These are phyloP conservation scores for Penicillium polonicum DNA, from an alignment of 2,329 filamentous ascomycete genomes.

Conservation along the genomic window DNA sequence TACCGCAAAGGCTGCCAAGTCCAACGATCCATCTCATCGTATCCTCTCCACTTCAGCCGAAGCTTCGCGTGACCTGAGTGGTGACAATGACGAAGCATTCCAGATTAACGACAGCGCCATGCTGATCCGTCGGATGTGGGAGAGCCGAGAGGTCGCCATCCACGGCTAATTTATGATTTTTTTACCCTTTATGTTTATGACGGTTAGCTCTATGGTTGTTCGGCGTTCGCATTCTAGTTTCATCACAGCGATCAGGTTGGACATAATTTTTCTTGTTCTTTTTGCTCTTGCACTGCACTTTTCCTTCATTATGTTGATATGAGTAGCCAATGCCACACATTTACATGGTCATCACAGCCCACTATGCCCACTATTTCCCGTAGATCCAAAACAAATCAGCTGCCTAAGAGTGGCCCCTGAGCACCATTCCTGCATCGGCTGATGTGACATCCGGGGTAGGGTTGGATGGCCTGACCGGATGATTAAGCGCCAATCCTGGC, in stretches of 20 bases:
- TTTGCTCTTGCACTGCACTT: background rate
- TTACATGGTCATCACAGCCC: background rate
- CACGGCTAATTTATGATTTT: conserved; percentile 30
- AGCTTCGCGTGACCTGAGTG: conserved; percentile 20
- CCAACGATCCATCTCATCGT: conserved; percentile 35
- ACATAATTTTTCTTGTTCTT: conserved; percentile 1
- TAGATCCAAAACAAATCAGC: background rate
- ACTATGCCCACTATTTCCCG: background rate
- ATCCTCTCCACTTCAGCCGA: conserved; percentile 39
- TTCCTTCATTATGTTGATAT: conserved; percentile 2
- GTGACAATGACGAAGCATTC: conserved; percentile 26
- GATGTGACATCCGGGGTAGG: background rate
- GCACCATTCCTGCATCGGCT: background rate
- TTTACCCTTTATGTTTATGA: conserved; percentile 20
- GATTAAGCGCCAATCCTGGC: conserved; percentile 18
- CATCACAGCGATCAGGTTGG: conserved; percentile 3
- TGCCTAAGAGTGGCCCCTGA: conserved; percentile 2
- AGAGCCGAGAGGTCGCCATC: conserved; percentile 43
- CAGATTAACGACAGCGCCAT: conserved; percentile 38
- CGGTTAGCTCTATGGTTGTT: conserved; percentile 12
- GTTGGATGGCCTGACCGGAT: conserved; percentile 13
- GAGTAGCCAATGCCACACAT: conserved; percentile 3
- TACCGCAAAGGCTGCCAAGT: conserved; percentile 20
- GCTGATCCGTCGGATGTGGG: conserved; percentile 46
- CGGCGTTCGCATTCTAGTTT: conserved; percentile 11